Evolutionary conservation across 78 protist genomes (phyloP).

Genomic region (Diacronema lutheri): DNA sequence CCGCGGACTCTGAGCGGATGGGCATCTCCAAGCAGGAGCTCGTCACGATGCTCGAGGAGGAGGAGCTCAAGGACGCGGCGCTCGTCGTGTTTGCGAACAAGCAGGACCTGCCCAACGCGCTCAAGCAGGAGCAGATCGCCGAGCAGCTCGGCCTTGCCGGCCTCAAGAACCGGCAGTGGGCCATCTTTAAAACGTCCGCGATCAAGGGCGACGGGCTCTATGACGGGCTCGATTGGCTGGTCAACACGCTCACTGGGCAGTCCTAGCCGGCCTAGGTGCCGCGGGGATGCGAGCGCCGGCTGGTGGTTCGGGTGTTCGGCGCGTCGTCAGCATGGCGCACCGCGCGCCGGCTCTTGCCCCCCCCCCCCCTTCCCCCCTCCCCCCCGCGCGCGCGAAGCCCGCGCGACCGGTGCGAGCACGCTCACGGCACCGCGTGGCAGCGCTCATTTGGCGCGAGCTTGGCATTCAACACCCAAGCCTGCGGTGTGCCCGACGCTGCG

Average conservation of each 20-base stretch:
- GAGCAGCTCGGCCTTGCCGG: conserved; percentile 58
- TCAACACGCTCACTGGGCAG: background rate
- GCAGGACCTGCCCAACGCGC: conserved; percentile 64
- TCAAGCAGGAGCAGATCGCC: background rate
- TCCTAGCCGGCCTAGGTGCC: no score
- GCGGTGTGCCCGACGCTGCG: no score
- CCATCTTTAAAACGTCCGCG: conserved; percentile 71
- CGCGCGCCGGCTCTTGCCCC: no score
- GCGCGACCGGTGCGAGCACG: no score
- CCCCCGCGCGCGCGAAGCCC: no score
- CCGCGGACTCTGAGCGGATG: conserved; percentile 71
- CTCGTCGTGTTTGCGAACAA: conserved; percentile 91
- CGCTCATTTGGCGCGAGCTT: no score
- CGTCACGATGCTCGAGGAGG: conserved; percentile 72
- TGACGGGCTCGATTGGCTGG: conserved; percentile 3
- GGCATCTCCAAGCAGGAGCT: conserved; percentile 81
- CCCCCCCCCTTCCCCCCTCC: no score
- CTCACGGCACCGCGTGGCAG: no score
- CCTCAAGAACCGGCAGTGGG: conserved; percentile 74
- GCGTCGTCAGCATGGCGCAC: no score
- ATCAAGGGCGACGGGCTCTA: conserved; percentile 14
- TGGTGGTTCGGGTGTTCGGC: no score
- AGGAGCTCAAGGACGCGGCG: conserved; percentile 73
- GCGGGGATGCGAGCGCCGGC: no score
- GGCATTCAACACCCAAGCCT: no score